Evolutionary conservation across 2,329 filamentous ascomycete genomes (phyloP).

Genomic region (Hirsutella rhossiliensis): DNA sequence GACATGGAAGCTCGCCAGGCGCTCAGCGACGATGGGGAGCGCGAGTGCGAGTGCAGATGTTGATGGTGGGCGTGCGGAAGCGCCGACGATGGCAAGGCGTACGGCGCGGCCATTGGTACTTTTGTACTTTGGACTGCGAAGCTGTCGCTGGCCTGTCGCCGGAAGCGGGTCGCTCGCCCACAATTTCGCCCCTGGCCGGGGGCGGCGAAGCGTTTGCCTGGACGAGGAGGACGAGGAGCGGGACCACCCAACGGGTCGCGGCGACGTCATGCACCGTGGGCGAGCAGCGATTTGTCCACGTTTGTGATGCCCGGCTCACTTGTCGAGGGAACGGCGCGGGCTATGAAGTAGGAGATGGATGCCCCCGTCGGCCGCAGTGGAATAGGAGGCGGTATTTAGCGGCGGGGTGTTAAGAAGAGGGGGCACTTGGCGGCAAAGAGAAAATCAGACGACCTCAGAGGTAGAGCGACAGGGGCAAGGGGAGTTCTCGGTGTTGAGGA

Average conservation of each 20-base stretch:
- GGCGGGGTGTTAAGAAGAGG: background rate
- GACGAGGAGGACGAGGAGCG: background rate
- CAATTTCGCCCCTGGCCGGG: background rate
- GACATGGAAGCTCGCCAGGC: constrained; percentile 23
- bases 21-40: constrained; percentile 26
- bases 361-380: background rate
- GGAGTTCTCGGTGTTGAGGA: no score
- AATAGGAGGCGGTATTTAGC: background rate
- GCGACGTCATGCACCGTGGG: no score
- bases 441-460: background rate
- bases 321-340: no score
- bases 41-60: constrained; percentile 26
- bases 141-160: background rate
- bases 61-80: constrained; percentile 35
- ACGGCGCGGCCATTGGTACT: constrained; percentile 35
- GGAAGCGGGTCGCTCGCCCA: background rate
- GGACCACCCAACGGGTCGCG: background rate
- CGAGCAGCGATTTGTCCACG: no score
- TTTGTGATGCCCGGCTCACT: no score
- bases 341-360: background rate
- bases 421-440: background rate
- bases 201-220: background rate
- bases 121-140: background rate
- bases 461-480: background rate
- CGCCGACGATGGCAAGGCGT: constrained; percentile 38